Conservation (phyloP, 2,329 filamentous ascomycete genomes). For the Samsoniella hepiali region DNA sequence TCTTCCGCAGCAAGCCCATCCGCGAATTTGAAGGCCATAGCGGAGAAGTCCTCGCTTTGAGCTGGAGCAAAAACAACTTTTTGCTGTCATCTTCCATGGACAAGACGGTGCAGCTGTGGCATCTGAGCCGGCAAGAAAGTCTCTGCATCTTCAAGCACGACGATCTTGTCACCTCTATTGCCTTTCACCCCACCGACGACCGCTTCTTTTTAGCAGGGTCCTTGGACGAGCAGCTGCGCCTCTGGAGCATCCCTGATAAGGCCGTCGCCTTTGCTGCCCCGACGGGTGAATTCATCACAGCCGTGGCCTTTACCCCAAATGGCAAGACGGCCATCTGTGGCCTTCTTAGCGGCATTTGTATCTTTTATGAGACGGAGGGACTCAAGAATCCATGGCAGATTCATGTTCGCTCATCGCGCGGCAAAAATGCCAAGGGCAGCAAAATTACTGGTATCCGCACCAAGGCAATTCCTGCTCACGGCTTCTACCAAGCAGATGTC, state of each 20-base stretch:
- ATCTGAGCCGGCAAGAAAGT: conserved; percentile 79
- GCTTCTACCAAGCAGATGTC: conserved; percentile 56
- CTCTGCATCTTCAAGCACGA: conserved; percentile 92
- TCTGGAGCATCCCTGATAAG: conserved; percentile 98
- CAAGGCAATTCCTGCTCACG: conserved; percentile 42
- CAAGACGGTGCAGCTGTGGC: conserved; percentile 93
- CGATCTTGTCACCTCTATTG: conserved; percentile 91
- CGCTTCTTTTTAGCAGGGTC: conserved; percentile 95
- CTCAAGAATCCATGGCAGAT: conserved; percentile 81
- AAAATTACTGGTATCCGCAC: conserved; percentile 96
- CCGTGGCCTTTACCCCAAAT: conserved; percentile 89
- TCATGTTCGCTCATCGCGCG: conserved; percentile 87
- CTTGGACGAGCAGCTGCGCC: conserved; percentile 77
- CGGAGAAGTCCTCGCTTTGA: conserved; percentile 82
- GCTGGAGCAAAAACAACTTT: conserved; percentile 99
- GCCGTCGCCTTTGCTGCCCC: conserved; percentile 79
- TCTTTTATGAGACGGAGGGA: conserved; percentile 91
- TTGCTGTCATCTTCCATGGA: conserved; percentile 96
- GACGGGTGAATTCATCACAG: conserved; percentile 84
- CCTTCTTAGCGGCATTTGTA: conserved; percentile 77
- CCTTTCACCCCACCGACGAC: conserved; percentile 92
- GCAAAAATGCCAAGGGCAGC: conserved; percentile 91
- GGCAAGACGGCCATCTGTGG: conserved; percentile 88
- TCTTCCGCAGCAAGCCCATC: conserved; percentile 76
- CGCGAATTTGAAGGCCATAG: conserved; percentile 81